Evolutionary conservation across 2,329 filamentous ascomycete species (phyloP).

Genomic region (Xylariaceae sp.): DNA sequence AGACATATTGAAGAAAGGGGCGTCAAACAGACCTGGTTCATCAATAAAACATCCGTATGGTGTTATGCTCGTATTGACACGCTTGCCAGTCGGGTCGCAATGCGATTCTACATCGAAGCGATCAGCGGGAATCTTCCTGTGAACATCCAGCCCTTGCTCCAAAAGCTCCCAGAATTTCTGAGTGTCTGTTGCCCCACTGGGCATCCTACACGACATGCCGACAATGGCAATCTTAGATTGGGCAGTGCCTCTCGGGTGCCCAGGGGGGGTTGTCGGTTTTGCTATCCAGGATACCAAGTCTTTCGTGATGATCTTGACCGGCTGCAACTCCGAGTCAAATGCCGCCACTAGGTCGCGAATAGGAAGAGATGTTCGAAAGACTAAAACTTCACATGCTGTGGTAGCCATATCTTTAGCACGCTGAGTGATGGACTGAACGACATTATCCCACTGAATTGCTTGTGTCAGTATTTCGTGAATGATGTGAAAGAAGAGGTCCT

Average conservation of each 20-base stretch:
- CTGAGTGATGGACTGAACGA: constrained; percentile 36
- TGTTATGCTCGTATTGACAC: constrained; percentile 30
- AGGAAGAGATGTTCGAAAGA: constrained; percentile 41
- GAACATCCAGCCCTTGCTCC: constrained; percentile 35
- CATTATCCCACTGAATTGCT: constrained; percentile 40
- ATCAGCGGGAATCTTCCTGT: constrained; percentile 30
- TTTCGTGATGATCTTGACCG: too few species aligned
- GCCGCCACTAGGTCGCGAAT: constrained; percentile 37
- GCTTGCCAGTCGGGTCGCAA: constrained; percentile 32
- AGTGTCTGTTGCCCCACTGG: constrained; percentile 24
- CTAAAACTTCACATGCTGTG: constrained; percentile 30
- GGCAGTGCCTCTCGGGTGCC: background rate
- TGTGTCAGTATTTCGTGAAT: constrained; percentile 42
- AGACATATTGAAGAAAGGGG: constrained; percentile 36
- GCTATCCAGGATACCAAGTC: too few species aligned
- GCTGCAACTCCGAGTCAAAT: too few species aligned
- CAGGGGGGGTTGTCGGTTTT: too few species aligned
- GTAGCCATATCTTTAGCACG: constrained; percentile 21
- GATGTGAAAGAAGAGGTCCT: constrained; percentile 36
- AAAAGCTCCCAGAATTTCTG: constrained; percentile 39
- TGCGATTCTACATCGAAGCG: constrained; percentile 33
- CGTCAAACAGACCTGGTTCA: constrained; percentile 33
- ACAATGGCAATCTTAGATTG: constrained; percentile 36
- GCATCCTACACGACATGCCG: constrained; percentile 35
- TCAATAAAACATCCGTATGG: constrained; percentile 30